Base-by-base conservation (phyloP, 306 rosid genomes). In the Morella rubra region DNA sequence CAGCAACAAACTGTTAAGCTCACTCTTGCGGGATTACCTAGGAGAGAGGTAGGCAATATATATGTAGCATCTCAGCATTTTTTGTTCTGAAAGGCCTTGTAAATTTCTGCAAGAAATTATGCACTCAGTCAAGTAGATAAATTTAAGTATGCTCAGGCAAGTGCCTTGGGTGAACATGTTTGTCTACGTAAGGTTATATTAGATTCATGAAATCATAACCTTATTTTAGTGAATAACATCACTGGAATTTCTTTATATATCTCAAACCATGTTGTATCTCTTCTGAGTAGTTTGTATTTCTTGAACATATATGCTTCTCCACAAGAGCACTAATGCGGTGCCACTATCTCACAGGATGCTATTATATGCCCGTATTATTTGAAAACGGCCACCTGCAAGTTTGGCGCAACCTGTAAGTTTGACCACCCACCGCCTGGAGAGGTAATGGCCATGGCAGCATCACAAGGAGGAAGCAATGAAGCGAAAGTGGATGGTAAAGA, bases 351-450 rank as follows among this genome's bases (percentile, higher is more conserved):
- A 81, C 90, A 95, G 98, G 98, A 91, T 74, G 83, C 87, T 51
- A 87, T 76, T 47, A 82, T 89, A 66, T 95, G 98, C 75, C 97
- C 96, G 7, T 95, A 92, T 78, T 95, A 92, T 86, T 73, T 95
- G 76, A 95, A 95, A 90, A 95, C 98, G 8, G 96, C 92, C 62
- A 86, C 97, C 0, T 95, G 98, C 91, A 95, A 89, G 88, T 95
- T 74, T 82, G 98, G 96, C 18, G 79, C 92, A 49, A 86, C 90
- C 83, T 95, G 98, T 91, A 92, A 86, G 86, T 95, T 95, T 74
- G 97, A 95, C 80, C 98, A 95, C 83, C 98, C 97, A 8, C 96
- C 98, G 71, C 98, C 98, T 22, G 97, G 90, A 27, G 98, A 95
- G 87, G 97, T 89, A n/a, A 84, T 95, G 88, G 90, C 86, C 78